These are phyloP conservation scores for Atalantia buxifolia DNA, from an alignment of 345 rosid species.

Conservation along the genomic window DNA sequence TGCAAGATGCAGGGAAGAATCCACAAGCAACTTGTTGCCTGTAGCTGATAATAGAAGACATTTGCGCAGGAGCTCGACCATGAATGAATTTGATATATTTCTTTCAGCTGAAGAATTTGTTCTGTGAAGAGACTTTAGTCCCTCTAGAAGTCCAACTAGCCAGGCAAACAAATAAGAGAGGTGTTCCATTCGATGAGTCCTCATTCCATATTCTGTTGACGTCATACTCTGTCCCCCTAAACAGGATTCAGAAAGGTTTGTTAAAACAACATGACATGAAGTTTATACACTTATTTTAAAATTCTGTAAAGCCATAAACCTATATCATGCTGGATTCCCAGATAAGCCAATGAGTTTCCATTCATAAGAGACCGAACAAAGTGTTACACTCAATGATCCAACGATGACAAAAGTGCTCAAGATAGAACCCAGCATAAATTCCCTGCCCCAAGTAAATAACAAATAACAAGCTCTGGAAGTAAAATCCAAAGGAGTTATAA, in stretches of 20 bases:
- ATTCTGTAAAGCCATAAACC: not conserved
- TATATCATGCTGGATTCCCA: not conserved
- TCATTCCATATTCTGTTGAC: slow-evolving; percentile 26
- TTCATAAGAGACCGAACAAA: not conserved
- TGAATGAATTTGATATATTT: slow-evolving; percentile 31
- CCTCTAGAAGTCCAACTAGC: slow-evolving; percentile 57
- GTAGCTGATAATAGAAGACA: slow-evolving; percentile 43
- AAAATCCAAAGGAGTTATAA: too few relatives aligned
- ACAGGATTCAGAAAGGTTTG: slow-evolving; percentile 9
- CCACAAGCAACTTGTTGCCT: slow-evolving; percentile 43
- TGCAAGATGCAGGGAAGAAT: slow-evolving; percentile 48
- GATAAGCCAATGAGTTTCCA: not conserved
- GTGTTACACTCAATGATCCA: not conserved
- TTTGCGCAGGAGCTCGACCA: slow-evolving; percentile 47
- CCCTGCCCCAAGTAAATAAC: not conserved
- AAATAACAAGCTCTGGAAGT: not conserved
- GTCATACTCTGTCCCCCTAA: slow-evolving; percentile 22
- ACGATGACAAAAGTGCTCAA: not conserved
- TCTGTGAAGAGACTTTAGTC: slow-evolving; percentile 30
- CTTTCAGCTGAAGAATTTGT: slow-evolving; percentile 29
- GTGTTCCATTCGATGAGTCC: slow-evolving; percentile 34
- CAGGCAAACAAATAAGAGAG: slow-evolving; percentile 63
- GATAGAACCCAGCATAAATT: not conserved
- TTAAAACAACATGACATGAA: not conserved
- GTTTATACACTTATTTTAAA: not conserved